These are phyloP conservation scores for Geotrichum carabidarum DNA, from an alignment of 1,139 yeast species.

Conservation along the genomic window DNA sequence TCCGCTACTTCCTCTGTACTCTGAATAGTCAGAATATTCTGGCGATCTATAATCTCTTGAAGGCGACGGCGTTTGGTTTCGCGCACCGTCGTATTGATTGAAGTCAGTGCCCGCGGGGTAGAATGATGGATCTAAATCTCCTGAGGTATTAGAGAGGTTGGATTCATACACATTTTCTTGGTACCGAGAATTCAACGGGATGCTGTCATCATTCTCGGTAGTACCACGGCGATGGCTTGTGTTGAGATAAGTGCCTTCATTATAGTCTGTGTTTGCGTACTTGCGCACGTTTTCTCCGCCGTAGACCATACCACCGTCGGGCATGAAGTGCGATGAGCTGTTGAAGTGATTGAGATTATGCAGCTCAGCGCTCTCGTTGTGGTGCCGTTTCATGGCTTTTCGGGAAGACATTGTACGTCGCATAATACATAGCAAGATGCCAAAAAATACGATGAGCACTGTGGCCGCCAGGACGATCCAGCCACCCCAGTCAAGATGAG, in stretches of 20 bases:
- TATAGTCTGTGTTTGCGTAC: conserved; percentile 20
- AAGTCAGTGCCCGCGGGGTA: conserved; percentile 3
- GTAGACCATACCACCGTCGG: conserved; percentile 14
- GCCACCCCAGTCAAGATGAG: conserved; percentile 51
- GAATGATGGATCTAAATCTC: conserved; percentile 7
- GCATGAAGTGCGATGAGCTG: conserved; percentile 16
- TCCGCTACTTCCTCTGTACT: conserved; percentile 6
- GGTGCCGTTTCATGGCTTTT: conserved; percentile 37
- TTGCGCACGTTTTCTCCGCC: conserved; percentile 7
- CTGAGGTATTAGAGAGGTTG: conserved; percentile 3
- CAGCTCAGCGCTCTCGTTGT: conserved; percentile 29
- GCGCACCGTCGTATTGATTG: conserved; percentile 11
- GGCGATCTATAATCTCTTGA: conserved; percentile 22
- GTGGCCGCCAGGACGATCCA: conserved; percentile 50
- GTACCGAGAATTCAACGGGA: conserved; percentile 19
- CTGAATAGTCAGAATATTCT: conserved; percentile 13
- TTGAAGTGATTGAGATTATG: conserved; percentile 23
- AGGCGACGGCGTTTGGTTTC: conserved; percentile 25
- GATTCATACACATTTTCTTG: conserved; percentile 12
- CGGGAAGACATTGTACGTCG: conserved; percentile 50
- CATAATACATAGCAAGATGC: conserved; percentile 45
- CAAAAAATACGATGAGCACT: conserved; percentile 41
- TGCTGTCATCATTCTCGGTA: conserved; percentile 19
- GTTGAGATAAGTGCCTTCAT: conserved; percentile 25
- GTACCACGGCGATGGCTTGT: conserved; percentile 10